Conservation (phyloP, 768 basidiomycete species). For the Hortiboletus flavorubellus region DNA sequence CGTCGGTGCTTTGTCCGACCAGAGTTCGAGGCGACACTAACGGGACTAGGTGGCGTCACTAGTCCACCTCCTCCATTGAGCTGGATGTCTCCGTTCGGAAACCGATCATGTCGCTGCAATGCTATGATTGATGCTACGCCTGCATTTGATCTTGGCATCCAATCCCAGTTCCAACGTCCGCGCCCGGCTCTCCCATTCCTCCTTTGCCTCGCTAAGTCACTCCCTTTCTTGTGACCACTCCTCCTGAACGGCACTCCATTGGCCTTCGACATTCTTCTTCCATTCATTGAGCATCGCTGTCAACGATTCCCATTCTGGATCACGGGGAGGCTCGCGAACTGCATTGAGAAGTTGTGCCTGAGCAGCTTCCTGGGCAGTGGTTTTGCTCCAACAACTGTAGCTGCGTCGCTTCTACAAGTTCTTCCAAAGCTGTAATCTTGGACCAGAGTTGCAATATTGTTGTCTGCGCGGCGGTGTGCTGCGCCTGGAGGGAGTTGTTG, state of each 20-base stretch:
- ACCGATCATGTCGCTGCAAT: constrained; percentile 38
- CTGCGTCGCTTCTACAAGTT: constrained; percentile 51
- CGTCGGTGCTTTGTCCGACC: constrained; percentile 37
- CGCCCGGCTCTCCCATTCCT: constrained; percentile 75
- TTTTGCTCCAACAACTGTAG: constrained; percentile 38
- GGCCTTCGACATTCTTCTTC: constrained; percentile 76
- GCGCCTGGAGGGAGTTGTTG: constrained; percentile 68
- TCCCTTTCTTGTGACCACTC: constrained; percentile 83
- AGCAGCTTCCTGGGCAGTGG: constrained; percentile 34
- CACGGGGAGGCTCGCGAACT: constrained; percentile 33
- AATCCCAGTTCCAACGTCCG: constrained; percentile 51
- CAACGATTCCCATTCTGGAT: constrained; percentile 46
- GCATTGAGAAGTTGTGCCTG: constrained; percentile 32
- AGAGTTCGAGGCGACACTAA: constrained; percentile 67
- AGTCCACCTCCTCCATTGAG: constrained; percentile 44
- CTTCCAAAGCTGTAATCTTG: constrained; percentile 69
- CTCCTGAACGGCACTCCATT: constrained; percentile 73
- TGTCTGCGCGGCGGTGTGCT: constrained; percentile 74
- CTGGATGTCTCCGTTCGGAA: constrained; percentile 32
- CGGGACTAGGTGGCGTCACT: constrained; percentile 74
- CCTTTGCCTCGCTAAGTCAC: constrained; percentile 64
- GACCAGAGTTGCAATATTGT: constrained; percentile 66
- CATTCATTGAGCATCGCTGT: constrained; percentile 61
- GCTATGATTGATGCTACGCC: constrained; percentile 29
- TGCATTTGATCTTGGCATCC: constrained; percentile 39